Conservation (phyloP, 306 rosid species). For the Gastrolobium villosum region DNA sequence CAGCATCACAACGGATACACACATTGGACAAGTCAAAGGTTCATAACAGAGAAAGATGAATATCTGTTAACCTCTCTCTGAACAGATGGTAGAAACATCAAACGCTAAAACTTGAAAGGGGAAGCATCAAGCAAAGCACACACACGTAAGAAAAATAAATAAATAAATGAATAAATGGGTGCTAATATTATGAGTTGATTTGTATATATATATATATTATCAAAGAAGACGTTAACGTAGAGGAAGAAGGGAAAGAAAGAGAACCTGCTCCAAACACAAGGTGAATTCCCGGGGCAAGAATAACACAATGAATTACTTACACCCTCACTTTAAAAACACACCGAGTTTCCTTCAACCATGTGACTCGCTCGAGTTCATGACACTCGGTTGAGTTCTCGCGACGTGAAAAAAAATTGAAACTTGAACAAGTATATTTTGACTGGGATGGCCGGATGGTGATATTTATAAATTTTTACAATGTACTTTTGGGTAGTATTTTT, state of each 20-base stretch:
- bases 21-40: slow-evolving; percentile 42
- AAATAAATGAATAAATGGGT: slow-evolving; percentile 51
- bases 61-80: slow-evolving; percentile 58
- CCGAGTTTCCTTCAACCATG: background rate
- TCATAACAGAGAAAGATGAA: slow-evolving; percentile 38
- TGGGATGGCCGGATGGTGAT: too few relatives aligned
- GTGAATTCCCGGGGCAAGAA: slow-evolving; percentile 53
- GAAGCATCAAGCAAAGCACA: slow-evolving; percentile 48
- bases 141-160: slow-evolving; percentile 26
- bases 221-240: slow-evolving; percentile 31
- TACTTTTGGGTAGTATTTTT: too few relatives aligned
- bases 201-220: slow-evolving; percentile 11
- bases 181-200: slow-evolving; percentile 56
- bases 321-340: slow-evolving; percentile 37
- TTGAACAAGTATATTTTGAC: too few relatives aligned
- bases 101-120: slow-evolving; percentile 58
- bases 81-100: slow-evolving; percentile 51
- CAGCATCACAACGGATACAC: slow-evolving; percentile 41
- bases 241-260: slow-evolving; percentile 30
- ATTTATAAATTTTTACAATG: too few relatives aligned
- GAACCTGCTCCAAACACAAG: slow-evolving; percentile 52
- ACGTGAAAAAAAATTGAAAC: background rate
- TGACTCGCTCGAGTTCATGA: slow-evolving; percentile 29
- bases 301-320: background rate
- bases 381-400: slow-evolving; percentile 30